Evolutionary conservation across 768 basidiomycete genomes (phyloP), one percentile per base, ranked within the genome.

Genomic region (Suillus placidus): DNA sequence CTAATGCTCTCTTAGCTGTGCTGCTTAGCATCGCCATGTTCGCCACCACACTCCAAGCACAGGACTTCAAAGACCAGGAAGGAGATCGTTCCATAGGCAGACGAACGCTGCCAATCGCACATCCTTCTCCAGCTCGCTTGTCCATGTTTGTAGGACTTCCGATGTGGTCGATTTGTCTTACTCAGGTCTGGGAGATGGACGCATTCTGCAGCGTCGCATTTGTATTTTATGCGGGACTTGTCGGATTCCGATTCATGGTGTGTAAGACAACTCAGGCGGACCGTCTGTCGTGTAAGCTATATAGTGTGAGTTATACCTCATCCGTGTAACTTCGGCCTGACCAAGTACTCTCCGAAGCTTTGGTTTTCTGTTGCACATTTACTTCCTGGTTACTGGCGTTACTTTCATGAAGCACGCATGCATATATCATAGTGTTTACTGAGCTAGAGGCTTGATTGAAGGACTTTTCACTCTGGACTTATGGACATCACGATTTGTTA

Each of bases 41-140:
- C 40, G 61, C 74, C 2, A 80, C 79, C 12, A 82, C 80, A 1
- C 72, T 80, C 13, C 71, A 75, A 35, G 72, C 72, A 40, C 73
- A 78, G 57, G 78, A 79, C 56, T 80, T 78, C 64, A 75, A 80
- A 57, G 84, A 85, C 57, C 71, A 78, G 42, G 77, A 79, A 20
- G 84, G 84, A 10, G 84, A 84, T 60, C 67, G 70, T 1, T 64
- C 73, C 14, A 72, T 76, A 13, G 81, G 81, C 4, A 73, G 84
- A 34, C 67, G 72, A 10, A 85, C 84, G 0, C 65, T 85, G 1
- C 84, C 84, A 4, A 81, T 85, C 64, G 76, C 77, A 14, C 75
- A 79, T 20, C 84, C 84, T 20, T 70, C 57, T 13, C 67, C 72
- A 18, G 73, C 74, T 8, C 72, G 75, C 23, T 16, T 60, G 1